A percentile compares a stretch with the other conserved stretches of the same genome.
Conservation (phyloP, 2,329 filamentous ascomycete species). For the Lasiodiplodia gonubiensis region DNA sequence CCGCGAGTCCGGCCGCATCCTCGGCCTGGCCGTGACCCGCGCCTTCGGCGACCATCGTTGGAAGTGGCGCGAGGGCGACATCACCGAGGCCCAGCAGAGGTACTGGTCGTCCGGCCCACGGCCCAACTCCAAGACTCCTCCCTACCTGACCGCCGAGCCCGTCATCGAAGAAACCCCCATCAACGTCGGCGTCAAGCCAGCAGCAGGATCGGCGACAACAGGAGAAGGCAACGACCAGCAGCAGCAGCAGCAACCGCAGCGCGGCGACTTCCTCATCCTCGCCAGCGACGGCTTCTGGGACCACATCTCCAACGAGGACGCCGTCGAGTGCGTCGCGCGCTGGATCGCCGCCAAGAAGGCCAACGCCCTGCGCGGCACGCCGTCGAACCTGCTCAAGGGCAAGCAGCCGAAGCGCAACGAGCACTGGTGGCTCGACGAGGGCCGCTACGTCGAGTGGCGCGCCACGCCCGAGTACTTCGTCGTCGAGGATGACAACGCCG, state of each 20-base stretch:
- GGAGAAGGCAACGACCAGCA: background rate
- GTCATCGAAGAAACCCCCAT: conserved; percentile 65
- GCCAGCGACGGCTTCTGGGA: conserved; percentile 73
- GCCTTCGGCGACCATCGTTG: conserved; percentile 72
- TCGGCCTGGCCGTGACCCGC: conserved; percentile 67
- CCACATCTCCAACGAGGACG: conserved; percentile 61
- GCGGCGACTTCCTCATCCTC: conserved; percentile 66
- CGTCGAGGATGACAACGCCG: conserved; percentile 59
- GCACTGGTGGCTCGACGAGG: conserved; percentile 35
- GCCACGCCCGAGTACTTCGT: conserved; percentile 53
- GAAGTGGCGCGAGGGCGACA: conserved; percentile 66
- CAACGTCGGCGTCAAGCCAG: conserved; percentile 37
- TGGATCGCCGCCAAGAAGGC: conserved; percentile 57
- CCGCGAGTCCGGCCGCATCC: conserved; percentile 61
- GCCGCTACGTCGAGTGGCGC: conserved; percentile 44
- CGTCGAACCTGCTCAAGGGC: background rate
- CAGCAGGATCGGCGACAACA: background rate
- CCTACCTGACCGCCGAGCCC: conserved; percentile 72
- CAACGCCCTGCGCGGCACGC: conserved; percentile 27
- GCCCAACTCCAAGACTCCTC: conserved; percentile 59
- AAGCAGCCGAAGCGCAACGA: background rate
- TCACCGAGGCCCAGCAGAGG: conserved; percentile 51
- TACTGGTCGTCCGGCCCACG: conserved; percentile 58
- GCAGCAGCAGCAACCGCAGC: background rate
- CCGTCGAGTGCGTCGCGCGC: conserved; percentile 61